phyloP scores from a whole-genome alignment of 495 filamentous ascomycete species.

The Penicillium riverlandense region DNA sequence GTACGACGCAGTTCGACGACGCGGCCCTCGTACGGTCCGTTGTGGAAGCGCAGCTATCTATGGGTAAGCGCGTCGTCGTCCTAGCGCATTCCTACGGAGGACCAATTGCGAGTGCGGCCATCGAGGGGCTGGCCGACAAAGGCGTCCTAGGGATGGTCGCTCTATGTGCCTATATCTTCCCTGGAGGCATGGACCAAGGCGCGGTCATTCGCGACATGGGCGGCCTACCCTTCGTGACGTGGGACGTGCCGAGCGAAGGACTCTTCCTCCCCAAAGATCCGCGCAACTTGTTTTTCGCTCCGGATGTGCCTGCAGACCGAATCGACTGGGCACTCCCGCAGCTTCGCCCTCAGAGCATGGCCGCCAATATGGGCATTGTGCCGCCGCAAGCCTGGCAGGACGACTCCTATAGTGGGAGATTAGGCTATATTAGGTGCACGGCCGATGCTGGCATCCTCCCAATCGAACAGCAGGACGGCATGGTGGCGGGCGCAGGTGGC shows the following conservation, averaged over 20 bases:
- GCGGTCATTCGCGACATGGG: conserved; percentile 5
- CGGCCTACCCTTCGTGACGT: conserved; percentile 1
- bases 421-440: conserved; percentile 7
- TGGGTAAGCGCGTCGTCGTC: conserved; percentile 1
- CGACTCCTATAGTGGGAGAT: conserved; percentile 1
- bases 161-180: conserved; percentile 2
- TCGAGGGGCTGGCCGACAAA: background rate
- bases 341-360: conserved; percentile 9
- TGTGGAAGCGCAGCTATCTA: conserved; percentile 1
- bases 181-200: conserved; percentile 7
- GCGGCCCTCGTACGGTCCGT: conserved; percentile 2
- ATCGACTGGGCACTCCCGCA: conserved; percentile 5
- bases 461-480: conserved; percentile 3
- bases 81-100: conserved; percentile 5
- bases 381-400: conserved; percentile 9
- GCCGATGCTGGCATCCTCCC: conserved; percentile 1
- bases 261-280: conserved; percentile 5
- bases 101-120: conserved; percentile 3
- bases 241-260: conserved; percentile 2
- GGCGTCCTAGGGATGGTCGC: conserved; percentile 3
- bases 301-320: conserved; percentile 1
- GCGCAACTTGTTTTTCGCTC: conserved; percentile 1
- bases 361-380: conserved; percentile 5
- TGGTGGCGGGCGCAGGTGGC: conserved; percentile 5
- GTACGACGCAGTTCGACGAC: conserved; percentile 4